Evolutionary conservation across 805 yeast genomes (phyloP), one percentile per base, ranked within the genome.

Genomic region (Cyberlindnera suaveolens): DNA sequence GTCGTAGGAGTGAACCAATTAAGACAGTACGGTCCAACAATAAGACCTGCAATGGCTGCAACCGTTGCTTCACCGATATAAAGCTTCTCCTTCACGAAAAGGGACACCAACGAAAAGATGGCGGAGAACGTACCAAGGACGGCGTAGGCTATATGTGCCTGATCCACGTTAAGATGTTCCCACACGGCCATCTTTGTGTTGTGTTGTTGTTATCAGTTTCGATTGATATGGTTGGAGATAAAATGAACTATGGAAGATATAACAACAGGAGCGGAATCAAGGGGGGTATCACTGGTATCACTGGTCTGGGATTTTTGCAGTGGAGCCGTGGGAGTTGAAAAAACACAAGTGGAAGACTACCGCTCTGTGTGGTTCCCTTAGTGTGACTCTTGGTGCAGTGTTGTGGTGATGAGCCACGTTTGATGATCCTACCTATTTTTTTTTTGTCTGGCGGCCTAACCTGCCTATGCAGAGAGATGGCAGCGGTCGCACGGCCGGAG

Each of bases 31-130:
- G 97, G 96, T 0, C 97, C 97, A 8, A 89, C 49, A 17, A 89
- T 85, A 10, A 88, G 68, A 1, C 97, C 97, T 34, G 85, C 84
- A 5, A 87, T 70, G 3, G 91, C 79, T 0, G 96, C 95, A 3
- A 87, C 86, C 0, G 93, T 82, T 6, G 96, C 95, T 63, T 89
- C 97, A 50, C 96, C 96, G 17, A 89, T 82, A 59, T 84, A 89
- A 11, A 88, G 72, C 52, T 78, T 75, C 61, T 89, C 96, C 60
- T 89, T 89, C 37, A 88, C 80, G 55, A 86, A 78, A 26, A 87
- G 71, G 0, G 96, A 90, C 3, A 85, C 75, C 14, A 89, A 70
- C 5, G 95, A 85, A 64, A 89, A 90, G 23, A 85, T 64, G 6
- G 91, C 75, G 41, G 89, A 77, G 58, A 89, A 87, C 11, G 85